Evolutionary conservation across 139 green algal genomes (phyloP).

Genomic region (Picochlorum costavermella): DNA sequence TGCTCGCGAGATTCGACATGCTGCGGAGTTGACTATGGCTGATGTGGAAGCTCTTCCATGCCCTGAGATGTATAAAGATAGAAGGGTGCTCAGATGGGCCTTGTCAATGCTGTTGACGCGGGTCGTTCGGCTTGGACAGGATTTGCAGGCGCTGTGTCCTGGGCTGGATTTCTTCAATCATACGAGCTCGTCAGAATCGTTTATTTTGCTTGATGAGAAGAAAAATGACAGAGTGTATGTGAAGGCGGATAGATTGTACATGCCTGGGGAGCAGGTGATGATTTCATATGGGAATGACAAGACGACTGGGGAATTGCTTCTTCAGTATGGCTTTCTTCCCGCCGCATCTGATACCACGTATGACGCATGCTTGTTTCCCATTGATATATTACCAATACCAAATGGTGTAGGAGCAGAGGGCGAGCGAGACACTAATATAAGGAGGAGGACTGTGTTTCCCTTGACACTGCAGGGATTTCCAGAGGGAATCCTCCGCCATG

Average conservation of each 20-base stretch:
- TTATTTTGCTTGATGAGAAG: conserved; percentile 28
- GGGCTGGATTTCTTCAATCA: conserved; percentile 65
- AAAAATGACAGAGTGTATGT: conserved; percentile 35
- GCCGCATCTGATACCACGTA: conserved; percentile 39
- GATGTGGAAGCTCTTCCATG: conserved; percentile 23
- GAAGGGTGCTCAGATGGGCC: conserved; percentile 30
- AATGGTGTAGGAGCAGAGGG: not conserved
- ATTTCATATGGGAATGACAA: conserved; percentile 45
- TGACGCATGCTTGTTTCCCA: conserved; percentile 42
- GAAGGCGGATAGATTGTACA: conserved; percentile 36
- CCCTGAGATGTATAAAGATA: conserved; percentile 15
- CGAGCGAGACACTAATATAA: too few relatives aligned
- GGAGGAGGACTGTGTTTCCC: conserved; percentile 22
- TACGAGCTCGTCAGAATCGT: conserved; percentile 8
- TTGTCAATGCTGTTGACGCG: conserved; percentile 56
- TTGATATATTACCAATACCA: conserved; percentile 25
- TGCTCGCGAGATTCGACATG: conserved; percentile 28
- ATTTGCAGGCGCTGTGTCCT: conserved; percentile 44
- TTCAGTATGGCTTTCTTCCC: conserved; percentile 60
- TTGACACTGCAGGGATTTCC: conserved; percentile 34
- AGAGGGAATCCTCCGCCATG: not conserved
- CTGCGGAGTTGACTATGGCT: conserved; percentile 26
- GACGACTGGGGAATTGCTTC: conserved; percentile 45
- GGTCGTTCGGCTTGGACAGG: conserved; percentile 39
- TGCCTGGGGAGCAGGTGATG: conserved; percentile 42